These are phyloP conservation scores for Chalara sp. DNA, from an alignment of 2,329 filamentous ascomycete species.

Conservation along the genomic window DNA sequence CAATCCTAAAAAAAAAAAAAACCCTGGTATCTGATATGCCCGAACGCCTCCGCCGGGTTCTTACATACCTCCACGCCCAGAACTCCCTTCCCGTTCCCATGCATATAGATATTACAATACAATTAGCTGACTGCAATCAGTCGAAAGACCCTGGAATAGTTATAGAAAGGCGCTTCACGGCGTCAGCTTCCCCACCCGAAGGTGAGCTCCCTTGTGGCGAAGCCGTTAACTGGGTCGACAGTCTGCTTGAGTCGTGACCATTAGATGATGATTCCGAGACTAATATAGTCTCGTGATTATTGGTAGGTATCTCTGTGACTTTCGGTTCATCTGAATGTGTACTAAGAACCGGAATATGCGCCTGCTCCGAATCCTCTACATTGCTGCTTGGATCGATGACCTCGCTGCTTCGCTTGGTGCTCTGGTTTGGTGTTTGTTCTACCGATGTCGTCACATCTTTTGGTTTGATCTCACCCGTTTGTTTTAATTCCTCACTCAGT, in stretches of 20 bases:
- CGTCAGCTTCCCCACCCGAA: constrained; percentile 21
- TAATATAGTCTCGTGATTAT: too few relatives aligned
- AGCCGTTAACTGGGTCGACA: constrained; percentile 17
- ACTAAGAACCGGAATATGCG: too few relatives aligned
- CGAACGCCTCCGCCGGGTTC: too few relatives aligned
- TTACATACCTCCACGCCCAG: too few relatives aligned
- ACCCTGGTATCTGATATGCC: too few relatives aligned
- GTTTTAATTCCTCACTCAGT: constrained; percentile 22
- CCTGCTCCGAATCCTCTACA: too few relatives aligned
- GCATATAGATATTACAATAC: too few relatives aligned
- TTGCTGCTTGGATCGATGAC: background rate
- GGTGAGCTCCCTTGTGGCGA: constrained; percentile 12
- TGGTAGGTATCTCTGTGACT: too few relatives aligned
- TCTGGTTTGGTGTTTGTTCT: too few relatives aligned
- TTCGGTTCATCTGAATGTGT: too few relatives aligned
- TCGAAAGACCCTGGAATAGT: constrained; percentile 29
- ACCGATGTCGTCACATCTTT: constrained; percentile 21
- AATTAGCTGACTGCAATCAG: background rate
- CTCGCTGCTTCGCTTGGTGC: background rate
- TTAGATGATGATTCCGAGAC: background rate
- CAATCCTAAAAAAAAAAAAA: too few relatives aligned
- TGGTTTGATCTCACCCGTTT: constrained; percentile 23
- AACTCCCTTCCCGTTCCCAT: too few relatives aligned
- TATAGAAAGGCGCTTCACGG: constrained; percentile 29
- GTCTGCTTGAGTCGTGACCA: constrained; percentile 9